phyloP scores from a whole-genome alignment of 495 filamentous ascomycete species.

The Aspergillus sparsus region DNA sequence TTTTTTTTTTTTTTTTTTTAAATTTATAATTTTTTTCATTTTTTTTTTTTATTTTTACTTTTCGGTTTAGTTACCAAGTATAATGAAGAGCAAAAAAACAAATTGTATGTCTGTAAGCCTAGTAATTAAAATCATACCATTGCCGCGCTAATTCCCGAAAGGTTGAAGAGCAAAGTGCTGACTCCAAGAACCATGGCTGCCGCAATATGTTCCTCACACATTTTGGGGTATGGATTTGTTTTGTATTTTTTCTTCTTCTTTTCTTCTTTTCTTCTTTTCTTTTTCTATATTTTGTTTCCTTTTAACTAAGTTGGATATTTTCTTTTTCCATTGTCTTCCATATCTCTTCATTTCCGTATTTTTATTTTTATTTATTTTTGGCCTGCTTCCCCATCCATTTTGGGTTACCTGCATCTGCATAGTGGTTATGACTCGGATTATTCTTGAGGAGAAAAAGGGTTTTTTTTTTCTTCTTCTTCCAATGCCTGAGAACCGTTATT shows the following conservation, averaged over 20 bases:
- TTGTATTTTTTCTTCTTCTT: slow-evolving; percentile 14
- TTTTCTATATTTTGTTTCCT: slow-evolving; percentile 16
- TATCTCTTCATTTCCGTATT: slow-evolving; percentile 15
- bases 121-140: neutral
- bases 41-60: too few species aligned
- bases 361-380: slow-evolving; percentile 14
- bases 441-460: slow-evolving; percentile 10
- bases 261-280: slow-evolving; percentile 14
- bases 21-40: too few species aligned
- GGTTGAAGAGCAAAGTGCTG: slow-evolving; percentile 2
- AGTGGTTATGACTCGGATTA: slow-evolving; percentile 4
- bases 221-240: slow-evolving; percentile 9
- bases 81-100: too few species aligned
- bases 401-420: slow-evolving; percentile 11
- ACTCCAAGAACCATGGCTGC: slow-evolving; percentile 17
- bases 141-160: slow-evolving; percentile 19
- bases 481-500: neutral
- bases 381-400: slow-evolving; percentile 11
- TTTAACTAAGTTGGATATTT: slow-evolving; percentile 11
- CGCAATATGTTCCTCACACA: slow-evolving; percentile 23
- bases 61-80: too few species aligned
- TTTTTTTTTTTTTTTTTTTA: too few species aligned
- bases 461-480: neutral
- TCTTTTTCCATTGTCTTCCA: slow-evolving; percentile 5
- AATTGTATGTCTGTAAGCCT: slow-evolving; percentile 3